phyloP scores from a whole-genome alignment of 441 rosid species.

The Pelargonium cotyledonis region DNA sequence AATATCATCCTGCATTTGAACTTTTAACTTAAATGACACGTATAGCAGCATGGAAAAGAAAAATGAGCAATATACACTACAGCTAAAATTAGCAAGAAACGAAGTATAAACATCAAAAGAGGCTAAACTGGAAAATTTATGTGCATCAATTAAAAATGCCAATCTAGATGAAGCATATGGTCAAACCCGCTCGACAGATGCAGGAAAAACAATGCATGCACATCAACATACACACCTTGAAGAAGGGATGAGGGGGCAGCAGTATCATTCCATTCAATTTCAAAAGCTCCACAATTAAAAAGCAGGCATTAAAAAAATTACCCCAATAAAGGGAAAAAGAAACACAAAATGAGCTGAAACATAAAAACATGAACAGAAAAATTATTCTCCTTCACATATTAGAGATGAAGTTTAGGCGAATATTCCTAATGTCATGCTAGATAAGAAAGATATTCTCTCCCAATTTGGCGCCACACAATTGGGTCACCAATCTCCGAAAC shows the following conservation, averaged over 20 bases:
- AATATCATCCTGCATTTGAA: conserved; percentile 48
- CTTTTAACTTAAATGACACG: conserved; percentile 12
- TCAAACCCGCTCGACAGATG: neutral
- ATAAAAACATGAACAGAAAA: no score
- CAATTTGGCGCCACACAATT: no score
- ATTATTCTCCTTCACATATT: neutral
- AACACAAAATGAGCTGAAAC: no score
- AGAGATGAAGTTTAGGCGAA: neutral
- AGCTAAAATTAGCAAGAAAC: neutral
- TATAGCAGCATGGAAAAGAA: conserved; percentile 23
- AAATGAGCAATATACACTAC: neutral
- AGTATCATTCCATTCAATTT: neutral
- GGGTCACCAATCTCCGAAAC: no score
- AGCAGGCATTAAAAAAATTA: neutral
- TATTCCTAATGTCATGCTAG: no score
- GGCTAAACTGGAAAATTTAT: neutral
- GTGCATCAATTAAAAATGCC: neutral
- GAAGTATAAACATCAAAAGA: neutral
- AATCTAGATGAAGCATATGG: neutral
- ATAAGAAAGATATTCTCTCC: no score
- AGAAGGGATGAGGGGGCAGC: neutral
- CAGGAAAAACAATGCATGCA: no score
- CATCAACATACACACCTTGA: neutral
- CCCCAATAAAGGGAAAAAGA: neutral
- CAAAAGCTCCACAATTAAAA: no score